Conservation (phyloP, 2,329 filamentous ascomycete genomes). For the Chaetoscypha palmicola region DNA sequence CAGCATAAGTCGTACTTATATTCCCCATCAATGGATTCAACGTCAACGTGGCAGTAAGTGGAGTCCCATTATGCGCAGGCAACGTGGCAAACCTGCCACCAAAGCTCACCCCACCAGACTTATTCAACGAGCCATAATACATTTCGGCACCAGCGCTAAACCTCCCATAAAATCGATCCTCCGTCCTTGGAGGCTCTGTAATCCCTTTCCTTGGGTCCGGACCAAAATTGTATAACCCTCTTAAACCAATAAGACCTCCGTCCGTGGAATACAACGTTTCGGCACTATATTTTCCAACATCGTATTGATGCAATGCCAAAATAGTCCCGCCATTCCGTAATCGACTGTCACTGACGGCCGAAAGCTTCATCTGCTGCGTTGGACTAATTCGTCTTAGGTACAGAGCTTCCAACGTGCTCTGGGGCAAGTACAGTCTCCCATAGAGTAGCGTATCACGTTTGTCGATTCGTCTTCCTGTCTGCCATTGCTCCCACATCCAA, state of each 20-base stretch:
- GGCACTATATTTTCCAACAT: constrained; percentile 77
- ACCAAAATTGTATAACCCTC: constrained; percentile 93
- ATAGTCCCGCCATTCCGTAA: constrained; percentile 71
- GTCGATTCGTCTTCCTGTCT: constrained; percentile 41
- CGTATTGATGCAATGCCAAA: constrained; percentile 68
- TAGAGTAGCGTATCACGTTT: constrained; percentile 59
- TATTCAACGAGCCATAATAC: constrained; percentile 93
- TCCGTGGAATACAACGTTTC: constrained; percentile 92
- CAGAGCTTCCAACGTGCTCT: constrained; percentile 78
- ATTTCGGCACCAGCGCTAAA: constrained; percentile 89
- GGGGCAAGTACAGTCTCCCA: constrained; percentile 73
- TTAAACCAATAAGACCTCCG: constrained; percentile 77
- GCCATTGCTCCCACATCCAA: constrained; percentile 48
- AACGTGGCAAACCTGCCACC: constrained; percentile 86
- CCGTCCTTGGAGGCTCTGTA: constrained; percentile 26
- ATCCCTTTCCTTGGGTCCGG: constrained; percentile 21
- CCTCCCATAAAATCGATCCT: constrained; percentile 64
- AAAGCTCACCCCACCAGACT: constrained; percentile 84
- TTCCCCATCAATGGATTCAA: constrained; percentile 93
- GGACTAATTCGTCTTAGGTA: constrained; percentile 73
- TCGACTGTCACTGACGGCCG: constrained; percentile 65
- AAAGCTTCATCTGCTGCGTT: constrained; percentile 71
- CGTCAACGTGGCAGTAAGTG: constrained; percentile 87
- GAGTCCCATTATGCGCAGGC: constrained; percentile 72
- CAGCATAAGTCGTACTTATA: constrained; percentile 83